Base-by-base conservation (phyloP, 441 rosid genomes). In the Erodium moschatum region DNA sequence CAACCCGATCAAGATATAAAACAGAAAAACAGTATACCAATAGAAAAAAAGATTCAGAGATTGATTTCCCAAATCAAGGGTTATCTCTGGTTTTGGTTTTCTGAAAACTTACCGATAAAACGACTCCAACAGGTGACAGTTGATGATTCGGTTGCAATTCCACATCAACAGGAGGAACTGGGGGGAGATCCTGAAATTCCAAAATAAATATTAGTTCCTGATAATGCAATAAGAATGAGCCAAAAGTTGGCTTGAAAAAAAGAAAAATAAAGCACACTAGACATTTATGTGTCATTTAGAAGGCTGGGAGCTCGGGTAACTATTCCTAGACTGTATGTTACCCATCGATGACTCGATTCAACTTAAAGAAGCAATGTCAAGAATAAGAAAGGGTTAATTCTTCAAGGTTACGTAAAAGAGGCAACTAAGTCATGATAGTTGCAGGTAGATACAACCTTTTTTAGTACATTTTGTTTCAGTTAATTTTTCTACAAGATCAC, bases 111-210 rank as follows among this genome's bases (percentile, higher is more conserved):
- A 90, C 99, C 80, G 98, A 89, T 74, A 84, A 76, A 78, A 95
- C 80, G 76, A 72, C 81, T 72, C 99, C 99, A 73, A 92, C 91
- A 16, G 98, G 93, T 24, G 76, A 74, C 79, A 83, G 78, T 68
- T 75, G 76, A 77, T 95, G 99, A 77, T 85, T 80, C 0, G 88
- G 88, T 75, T 81, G 80, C 73, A 95, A 79, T 61, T 77, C 52
- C 72, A 75, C 86, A 66, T 85, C 78, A 63, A 95, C 91, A 48
- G 82, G 74, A 65, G 89, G 96, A 74, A 95, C 99, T 61, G 79
- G 89, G 67, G 99, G 97, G 56, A 95, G 96, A 58, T 66, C 81
- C 99, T 93, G 81, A 72, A 76, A 38, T 66, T 72, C 66, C 40
- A 64, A 48, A 38, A 18, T 13, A n/a, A 72, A 64, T 62, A 10